phyloP scores from a whole-genome alignment of 176 grass and related monocot genomes.

The Raddia distichophylla region DNA sequence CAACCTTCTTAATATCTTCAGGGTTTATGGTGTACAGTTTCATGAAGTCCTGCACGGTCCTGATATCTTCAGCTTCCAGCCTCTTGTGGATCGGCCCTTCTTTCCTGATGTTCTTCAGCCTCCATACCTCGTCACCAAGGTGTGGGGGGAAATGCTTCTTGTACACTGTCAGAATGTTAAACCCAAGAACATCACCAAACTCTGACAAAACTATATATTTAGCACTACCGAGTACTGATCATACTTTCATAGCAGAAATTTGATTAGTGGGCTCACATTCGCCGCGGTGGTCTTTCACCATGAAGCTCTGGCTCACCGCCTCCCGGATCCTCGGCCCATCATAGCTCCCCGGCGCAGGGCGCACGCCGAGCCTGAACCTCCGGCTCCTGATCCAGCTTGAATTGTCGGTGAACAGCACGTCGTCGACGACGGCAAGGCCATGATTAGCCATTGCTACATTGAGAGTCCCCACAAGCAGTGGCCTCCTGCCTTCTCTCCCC shows the following conservation, averaged over 20 bases:
- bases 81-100: constrained; percentile 37
- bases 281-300: constrained; percentile 52
- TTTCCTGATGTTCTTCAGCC: constrained; percentile 43
- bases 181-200: neutral
- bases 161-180: constrained; percentile 14
- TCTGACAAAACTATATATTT: neutral
- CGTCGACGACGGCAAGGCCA: constrained; percentile 20
- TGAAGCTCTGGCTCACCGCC: constrained; percentile 46
- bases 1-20: neutral
- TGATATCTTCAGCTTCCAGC: constrained; percentile 31
- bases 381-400: constrained; percentile 46
- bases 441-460: neutral
- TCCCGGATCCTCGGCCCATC: constrained; percentile 23
- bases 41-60: constrained; percentile 45
- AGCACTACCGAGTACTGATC: neutral
- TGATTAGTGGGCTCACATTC: constrained; percentile 33
- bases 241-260: neutral
- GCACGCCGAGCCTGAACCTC: constrained; percentile 44
- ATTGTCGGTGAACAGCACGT: constrained; percentile 46
- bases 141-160: constrained; percentile 42
- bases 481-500: constrained; percentile 38
- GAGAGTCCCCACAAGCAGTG: constrained; percentile 34
- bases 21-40: constrained; percentile 20
- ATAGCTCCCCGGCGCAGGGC: neutral
- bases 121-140: constrained; percentile 42